Evolutionary conservation across 192 early-diverging fungal genomes (phyloP).

Genomic region (Mycoemilia scoparia): DNA sequence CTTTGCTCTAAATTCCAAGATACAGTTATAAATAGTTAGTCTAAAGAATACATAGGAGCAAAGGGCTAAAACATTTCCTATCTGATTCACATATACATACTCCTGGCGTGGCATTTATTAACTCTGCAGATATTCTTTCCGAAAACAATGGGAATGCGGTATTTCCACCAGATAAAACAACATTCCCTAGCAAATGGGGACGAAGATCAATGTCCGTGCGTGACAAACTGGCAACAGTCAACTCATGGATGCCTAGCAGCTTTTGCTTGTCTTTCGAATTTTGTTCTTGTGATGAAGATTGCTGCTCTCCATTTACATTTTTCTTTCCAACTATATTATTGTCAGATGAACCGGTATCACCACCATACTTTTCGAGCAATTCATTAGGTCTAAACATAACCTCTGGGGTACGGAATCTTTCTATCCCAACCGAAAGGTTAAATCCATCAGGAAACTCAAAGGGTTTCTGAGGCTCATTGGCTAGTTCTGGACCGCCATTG

Average conservation of each 20-base stretch:
- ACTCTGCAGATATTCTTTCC: slow-evolving; percentile 43
- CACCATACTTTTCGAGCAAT: slow-evolving; percentile 32
- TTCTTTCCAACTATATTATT: too few species aligned
- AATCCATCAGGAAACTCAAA: slow-evolving; percentile 95
- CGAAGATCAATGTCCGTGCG: slow-evolving; percentile 79
- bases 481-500: too few species aligned
- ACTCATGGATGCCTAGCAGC: slow-evolving; percentile 43
- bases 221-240: slow-evolving; percentile 53
- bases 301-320: too few species aligned
- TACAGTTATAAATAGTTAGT: too few species aligned
- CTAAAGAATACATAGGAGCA: too few species aligned
- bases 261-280: slow-evolving; percentile 4
- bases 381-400: slow-evolving; percentile 64
- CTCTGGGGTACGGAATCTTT: slow-evolving; percentile 72
- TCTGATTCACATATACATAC: too few species aligned
- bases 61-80: too few species aligned
- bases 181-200: slow-evolving; percentile 55
- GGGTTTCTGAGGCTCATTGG: slow-evolving; percentile 52
- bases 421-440: slow-evolving; percentile 58
- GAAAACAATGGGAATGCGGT: slow-evolving; percentile 71
- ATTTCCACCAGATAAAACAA: slow-evolving; percentile 83
- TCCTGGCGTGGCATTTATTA: slow-evolving; percentile 13
- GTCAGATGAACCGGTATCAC: too few species aligned
- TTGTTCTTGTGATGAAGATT: too few species aligned
- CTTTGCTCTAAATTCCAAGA: too few species aligned